Conservation (phyloP, 2,329 filamentous ascomycete genomes). For the Clarireedia homoeocarpa region DNA sequence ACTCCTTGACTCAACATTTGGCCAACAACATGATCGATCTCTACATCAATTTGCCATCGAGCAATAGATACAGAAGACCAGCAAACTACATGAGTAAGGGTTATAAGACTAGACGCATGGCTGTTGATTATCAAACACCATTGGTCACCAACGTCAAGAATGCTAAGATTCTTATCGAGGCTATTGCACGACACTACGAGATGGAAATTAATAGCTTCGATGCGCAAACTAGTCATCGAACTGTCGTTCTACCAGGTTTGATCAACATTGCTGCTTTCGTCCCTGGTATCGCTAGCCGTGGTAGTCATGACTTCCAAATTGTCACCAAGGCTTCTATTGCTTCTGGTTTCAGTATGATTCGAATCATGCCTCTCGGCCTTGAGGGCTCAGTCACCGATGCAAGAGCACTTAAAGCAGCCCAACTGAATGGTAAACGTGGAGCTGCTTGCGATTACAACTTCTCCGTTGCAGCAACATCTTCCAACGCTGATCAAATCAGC, state of each 20-base stretch:
- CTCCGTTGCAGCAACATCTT: slow-evolving; percentile 65
- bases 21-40: slow-evolving; percentile 93
- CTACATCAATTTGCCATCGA: slow-evolving; percentile 99
- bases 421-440: slow-evolving; percentile 60
- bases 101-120: slow-evolving; percentile 94
- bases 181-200: slow-evolving; percentile 81
- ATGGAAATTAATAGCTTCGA: slow-evolving; percentile 77
- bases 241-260: slow-evolving; percentile 63
- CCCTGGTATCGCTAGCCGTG: slow-evolving; percentile 57
- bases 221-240: slow-evolving; percentile 83
- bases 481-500: slow-evolving; percentile 67
- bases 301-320: slow-evolving; percentile 58
- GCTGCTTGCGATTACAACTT: slow-evolving; percentile 74
- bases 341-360: slow-evolving; percentile 72
- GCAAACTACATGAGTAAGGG: slow-evolving; percentile 99
- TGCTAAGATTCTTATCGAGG: slow-evolving; percentile 93
- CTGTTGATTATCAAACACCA: slow-evolving; percentile 89
- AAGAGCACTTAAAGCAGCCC: slow-evolving; percentile 61
- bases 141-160: slow-evolving; percentile 99
- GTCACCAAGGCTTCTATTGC: slow-evolving; percentile 68
- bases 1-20: slow-evolving; percentile 92
- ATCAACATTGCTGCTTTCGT: slow-evolving; percentile 78
- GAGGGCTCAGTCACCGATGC: slow-evolving; percentile 67
- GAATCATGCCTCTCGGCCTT: slow-evolving; percentile 68
- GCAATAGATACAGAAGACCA: slow-evolving; percentile 91